Percentiles rank a stretch among this genome's conserved stretches.
These are phyloP conservation scores for Aspergillus novofumigatus DNA, from an alignment of 2,329 filamentous ascomycete species.

Conservation along the genomic window DNA sequence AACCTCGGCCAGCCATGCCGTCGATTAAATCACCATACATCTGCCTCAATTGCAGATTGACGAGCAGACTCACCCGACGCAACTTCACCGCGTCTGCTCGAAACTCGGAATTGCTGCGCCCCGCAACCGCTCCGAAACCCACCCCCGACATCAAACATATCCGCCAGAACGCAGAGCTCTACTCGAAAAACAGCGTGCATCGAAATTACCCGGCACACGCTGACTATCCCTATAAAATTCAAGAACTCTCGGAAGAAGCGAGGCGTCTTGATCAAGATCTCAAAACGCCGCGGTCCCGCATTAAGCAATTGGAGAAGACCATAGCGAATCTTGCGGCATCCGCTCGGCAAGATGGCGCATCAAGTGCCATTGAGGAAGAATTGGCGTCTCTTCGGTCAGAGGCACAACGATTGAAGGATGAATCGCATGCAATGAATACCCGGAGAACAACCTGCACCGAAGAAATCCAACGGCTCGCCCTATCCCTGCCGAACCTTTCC, in stretches of 20 bases:
- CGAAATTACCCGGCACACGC: conserved; percentile 69
- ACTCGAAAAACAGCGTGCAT: conserved; percentile 76
- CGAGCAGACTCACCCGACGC: conserved; percentile 10
- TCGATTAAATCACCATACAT: conserved; percentile 25
- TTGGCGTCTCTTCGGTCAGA: conserved; percentile 31
- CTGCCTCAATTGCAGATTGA: conserved; percentile 32
- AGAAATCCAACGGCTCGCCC: conserved; percentile 70
- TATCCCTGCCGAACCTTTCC: conserved; percentile 82
- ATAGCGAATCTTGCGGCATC: conserved; percentile 33
- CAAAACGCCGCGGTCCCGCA: conserved; percentile 37
- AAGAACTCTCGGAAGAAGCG: conserved; percentile 37
- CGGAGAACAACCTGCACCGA: conserved; percentile 35
- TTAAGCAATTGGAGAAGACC: conserved; percentile 42
- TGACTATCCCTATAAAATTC: conserved; percentile 51
- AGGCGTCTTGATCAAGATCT: conserved; percentile 38
- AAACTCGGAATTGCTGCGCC: conserved; percentile 42
- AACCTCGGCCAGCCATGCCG: conserved; percentile 17
- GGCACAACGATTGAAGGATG: conserved; percentile 37
- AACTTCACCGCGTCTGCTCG: conserved; percentile 15
- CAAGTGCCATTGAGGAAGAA: conserved; percentile 10
- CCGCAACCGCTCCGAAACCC: conserved; percentile 72
- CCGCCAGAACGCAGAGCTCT: conserved; percentile 73
- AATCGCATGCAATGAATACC: conserved; percentile 28
- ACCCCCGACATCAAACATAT: conserved; percentile 84
- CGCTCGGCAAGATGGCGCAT: conserved; percentile 15